Percentiles rank a stretch among this genome's conserved stretches.
Evolutionary conservation across 768 basidiomycete species (phyloP).

Genomic region (Panus rudis): DNA sequence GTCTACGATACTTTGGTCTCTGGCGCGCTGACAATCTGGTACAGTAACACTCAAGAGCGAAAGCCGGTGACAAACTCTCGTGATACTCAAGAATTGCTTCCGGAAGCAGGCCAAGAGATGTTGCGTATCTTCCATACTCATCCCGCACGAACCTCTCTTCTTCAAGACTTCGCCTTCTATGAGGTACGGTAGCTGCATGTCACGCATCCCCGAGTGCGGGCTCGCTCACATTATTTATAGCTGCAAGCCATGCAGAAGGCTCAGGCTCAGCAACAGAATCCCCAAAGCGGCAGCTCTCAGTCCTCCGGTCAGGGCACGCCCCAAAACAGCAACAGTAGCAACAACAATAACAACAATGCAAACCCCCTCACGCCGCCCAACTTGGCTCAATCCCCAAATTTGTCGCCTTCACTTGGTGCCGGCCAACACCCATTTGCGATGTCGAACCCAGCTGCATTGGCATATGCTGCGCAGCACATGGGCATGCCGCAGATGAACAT

Average conservation of each 20-base stretch:
- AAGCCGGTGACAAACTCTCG: slow-evolving; percentile 98
- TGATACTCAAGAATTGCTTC: slow-evolving; percentile 94
- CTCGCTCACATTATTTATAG: slow-evolving; percentile 27
- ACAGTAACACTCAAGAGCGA: slow-evolving; percentile 94
- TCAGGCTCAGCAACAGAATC: slow-evolving; percentile 17
- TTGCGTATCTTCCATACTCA: slow-evolving; percentile 92
- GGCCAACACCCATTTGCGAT: slow-evolving; percentile 42
- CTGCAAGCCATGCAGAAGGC: slow-evolving; percentile 83
- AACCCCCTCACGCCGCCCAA: slow-evolving; percentile 21
- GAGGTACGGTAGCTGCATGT: slow-evolving; percentile 46
- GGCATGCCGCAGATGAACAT: slow-evolving; percentile 49
- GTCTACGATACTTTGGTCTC: background rate
- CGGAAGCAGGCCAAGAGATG: slow-evolving; percentile 96
- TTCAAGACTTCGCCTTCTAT: slow-evolving; percentile 92
- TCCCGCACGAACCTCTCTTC: slow-evolving; percentile 84
- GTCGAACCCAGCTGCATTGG: slow-evolving; percentile 44
- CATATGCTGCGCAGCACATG: slow-evolving; percentile 39
- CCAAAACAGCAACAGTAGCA: slow-evolving; percentile 21
- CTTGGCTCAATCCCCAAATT: slow-evolving; percentile 27
- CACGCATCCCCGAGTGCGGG: background rate
- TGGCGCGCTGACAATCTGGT: slow-evolving; percentile 6
- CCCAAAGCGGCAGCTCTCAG: slow-evolving; percentile 22
- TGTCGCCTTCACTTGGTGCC: slow-evolving; percentile 32
- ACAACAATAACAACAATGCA: slow-evolving; percentile 12
- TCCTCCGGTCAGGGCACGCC: slow-evolving; percentile 20